Evolutionary conservation across 768 basidiomycete species (phyloP), one percentile per base, ranked within the genome.

Genomic region (Melanogaster broomeanus): DNA sequence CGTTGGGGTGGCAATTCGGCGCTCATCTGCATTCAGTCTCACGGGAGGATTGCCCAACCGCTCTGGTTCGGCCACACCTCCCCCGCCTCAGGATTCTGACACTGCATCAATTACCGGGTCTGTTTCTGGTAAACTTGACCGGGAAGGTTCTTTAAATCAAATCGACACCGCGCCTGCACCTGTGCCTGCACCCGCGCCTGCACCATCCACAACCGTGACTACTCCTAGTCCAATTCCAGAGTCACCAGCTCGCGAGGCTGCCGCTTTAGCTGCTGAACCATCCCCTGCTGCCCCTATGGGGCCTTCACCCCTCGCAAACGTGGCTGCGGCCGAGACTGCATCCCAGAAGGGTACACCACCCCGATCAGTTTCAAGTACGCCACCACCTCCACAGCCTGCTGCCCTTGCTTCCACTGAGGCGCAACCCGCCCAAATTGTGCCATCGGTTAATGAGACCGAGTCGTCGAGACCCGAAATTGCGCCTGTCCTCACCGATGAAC

Each of bases 171-270:
- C 68, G 8, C 49, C 72, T 35, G 64, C 65, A 31, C 66, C n/a
- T n/a, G n/a, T n/a, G n/a, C n/a, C n/a, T n/a, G n/a, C n/a, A n/a
- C n/a, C 74, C 3, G 47, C 68, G 8, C 49, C 63, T 39, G 51
- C 57, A 13, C 49, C 58, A 4, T 52, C 7, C 15, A 50, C 61
- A 12, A 41, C 61, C 24, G 61, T 57, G 27, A 62, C 55, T 15
- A 62, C 72, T 12, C 84, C 85, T 11, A 85, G 83, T 53, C 85
- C 88, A 3, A 87, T 90, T 51, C 74, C 81, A 1, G 88, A 90
- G 62, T 87, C 84, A 3, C 85, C 87, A 25, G 77, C 76, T 8
- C 77, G 84, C 22, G 83, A 85, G 59, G 77, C 74, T 9, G 80
- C 75, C 13, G 77, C 72, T 3, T 53, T 71, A 27, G 66, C 67